Evolutionary conservation across 352 stramenopile genomes (phyloP).

Genomic region (Aphanomyces invadans): DNA sequence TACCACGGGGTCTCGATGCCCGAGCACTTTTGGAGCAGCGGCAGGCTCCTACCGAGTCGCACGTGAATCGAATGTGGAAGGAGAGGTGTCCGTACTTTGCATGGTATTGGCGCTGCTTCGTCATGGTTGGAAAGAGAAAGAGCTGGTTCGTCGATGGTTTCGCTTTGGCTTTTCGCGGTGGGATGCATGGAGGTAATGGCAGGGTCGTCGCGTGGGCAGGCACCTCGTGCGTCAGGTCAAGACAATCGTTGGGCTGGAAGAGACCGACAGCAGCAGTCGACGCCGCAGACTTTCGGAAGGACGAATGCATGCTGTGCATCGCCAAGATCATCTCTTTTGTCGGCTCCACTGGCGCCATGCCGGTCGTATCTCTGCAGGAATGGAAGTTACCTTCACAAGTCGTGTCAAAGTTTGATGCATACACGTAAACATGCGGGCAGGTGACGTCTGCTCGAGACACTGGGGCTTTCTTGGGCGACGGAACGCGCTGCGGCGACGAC

Average conservation of each 20-base stretch:
- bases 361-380: conserved; percentile 3
- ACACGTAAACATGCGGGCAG: not conserved
- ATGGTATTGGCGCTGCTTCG: conserved; percentile 31
- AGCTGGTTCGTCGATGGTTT: conserved; percentile 18
- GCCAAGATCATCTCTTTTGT: conserved; percentile 17
- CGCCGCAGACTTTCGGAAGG: not conserved
- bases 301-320: conserved; percentile 22
- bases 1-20: conserved; percentile 5
- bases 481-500: not conserved
- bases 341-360: not conserved
- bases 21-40: conserved; percentile 17
- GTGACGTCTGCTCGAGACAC: not conserved
- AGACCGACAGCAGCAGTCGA: not conserved
- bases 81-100: conserved; percentile 23
- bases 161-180: not conserved
- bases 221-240: not conserved
- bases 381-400: too few relatives aligned
- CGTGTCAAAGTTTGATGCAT: too few relatives aligned
- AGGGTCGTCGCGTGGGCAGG: not conserved
- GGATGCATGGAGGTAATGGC: not conserved
- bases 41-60: conserved; percentile 10
- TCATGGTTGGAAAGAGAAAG: conserved; percentile 34
- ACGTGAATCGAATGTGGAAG: not conserved
- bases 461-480: not conserved
- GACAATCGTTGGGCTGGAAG: not conserved